A percentile compares a stretch with the other conserved stretches of the same genome.
Evolutionary conservation across 1,139 yeast genomes (phyloP).

Genomic region (Spathaspora sp.): DNA sequence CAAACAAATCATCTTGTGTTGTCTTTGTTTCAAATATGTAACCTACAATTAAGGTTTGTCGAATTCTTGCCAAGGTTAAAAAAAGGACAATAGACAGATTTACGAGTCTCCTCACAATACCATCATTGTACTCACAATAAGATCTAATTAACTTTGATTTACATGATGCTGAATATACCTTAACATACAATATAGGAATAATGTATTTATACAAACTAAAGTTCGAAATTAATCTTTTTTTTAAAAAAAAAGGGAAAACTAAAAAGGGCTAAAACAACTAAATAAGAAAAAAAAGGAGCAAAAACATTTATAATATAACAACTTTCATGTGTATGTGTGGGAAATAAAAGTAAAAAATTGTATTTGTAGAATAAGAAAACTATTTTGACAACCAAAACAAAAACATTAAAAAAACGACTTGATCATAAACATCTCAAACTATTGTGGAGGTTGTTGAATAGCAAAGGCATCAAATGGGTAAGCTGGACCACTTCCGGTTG

Average conservation of each 20-base stretch:
- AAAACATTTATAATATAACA: background rate
- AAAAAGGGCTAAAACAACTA: background rate
- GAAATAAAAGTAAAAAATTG: background rate
- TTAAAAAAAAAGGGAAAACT: background rate
- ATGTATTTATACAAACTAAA: slow-evolving; percentile 1
- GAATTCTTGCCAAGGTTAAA: background rate
- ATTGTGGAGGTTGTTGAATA: slow-evolving; percentile 12
- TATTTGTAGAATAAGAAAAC: slow-evolving; percentile 1
- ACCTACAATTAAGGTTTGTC: background rate
- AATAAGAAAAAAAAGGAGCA: slow-evolving; percentile 1
- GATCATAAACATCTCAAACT: background rate
- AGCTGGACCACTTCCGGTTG: slow-evolving; percentile 6
- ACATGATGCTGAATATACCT: background rate
- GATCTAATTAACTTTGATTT: background rate
- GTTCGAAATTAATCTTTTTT: background rate
- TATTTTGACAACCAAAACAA: background rate
- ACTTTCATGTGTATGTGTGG: background rate
- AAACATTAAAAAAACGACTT: background rate
- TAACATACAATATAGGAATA: background rate
- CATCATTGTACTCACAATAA: background rate
- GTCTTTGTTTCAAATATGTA: background rate
- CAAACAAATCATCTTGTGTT: background rate
- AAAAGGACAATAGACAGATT: background rate
- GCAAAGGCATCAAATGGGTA: slow-evolving; percentile 20
- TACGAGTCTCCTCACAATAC: background rate